These are phyloP conservation scores for Paspalum vaginatum DNA, from an alignment of 176 grass and related monocot species.

Conservation along the genomic window DNA sequence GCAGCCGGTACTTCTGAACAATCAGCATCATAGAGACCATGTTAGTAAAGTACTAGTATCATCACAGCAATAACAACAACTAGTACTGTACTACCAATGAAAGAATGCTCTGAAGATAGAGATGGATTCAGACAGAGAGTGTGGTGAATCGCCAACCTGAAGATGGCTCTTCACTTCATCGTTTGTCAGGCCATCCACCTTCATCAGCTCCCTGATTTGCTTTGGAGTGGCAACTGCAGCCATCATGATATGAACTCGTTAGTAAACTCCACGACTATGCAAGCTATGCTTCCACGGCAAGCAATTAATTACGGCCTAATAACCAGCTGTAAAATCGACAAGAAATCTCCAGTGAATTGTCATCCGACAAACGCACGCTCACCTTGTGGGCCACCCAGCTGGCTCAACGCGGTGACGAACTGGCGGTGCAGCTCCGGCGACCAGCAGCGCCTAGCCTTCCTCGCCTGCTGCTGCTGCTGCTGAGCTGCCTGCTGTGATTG, in stretches of 20 bases:
- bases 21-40: constrained; percentile 16
- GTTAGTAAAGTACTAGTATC: constrained; percentile 27
- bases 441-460: constrained; percentile 93
- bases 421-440: constrained; percentile 83
- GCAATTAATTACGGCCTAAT: not conserved
- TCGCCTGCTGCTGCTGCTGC: constrained; percentile 60
- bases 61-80: not conserved
- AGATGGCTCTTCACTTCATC: constrained; percentile 99
- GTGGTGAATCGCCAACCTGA: constrained; percentile 60
- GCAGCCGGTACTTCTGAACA: constrained; percentile 90
- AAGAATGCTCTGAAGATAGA: not conserved
- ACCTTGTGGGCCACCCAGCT: constrained; percentile 92
- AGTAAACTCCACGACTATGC: not conserved
- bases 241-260: not conserved
- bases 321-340: not conserved
- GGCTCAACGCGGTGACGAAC: constrained; percentile 68
- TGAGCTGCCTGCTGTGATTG: constrained; percentile 30
- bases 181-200: constrained; percentile 91
- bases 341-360: not conserved
- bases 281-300: not conserved
- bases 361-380: not conserved
- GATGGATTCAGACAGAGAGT: not conserved
- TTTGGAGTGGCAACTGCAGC: constrained; percentile 91
- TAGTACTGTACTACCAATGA: not conserved
- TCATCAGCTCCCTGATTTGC: constrained; percentile 97